Conservation (phyloP, 139 green algal species). For the Volvox africanus region DNA sequence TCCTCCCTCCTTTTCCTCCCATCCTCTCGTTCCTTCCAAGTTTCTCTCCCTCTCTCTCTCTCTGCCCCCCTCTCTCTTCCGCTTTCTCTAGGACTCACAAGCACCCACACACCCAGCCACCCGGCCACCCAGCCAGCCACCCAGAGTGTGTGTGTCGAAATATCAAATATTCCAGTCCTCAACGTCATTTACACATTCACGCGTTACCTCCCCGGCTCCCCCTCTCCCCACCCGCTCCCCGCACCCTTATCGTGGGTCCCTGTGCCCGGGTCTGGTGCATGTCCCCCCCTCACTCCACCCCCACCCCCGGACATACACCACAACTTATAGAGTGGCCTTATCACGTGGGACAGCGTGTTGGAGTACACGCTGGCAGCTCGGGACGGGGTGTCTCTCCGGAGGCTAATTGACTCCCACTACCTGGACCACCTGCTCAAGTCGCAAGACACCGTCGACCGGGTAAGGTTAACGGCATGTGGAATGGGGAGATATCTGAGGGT, state of each 20-base stretch:
- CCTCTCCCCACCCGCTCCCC: background rate
- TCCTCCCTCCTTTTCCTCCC: too few species aligned
- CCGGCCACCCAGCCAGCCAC: too few species aligned
- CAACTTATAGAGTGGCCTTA: background rate
- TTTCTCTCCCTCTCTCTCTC: background rate
- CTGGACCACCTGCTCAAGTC: constrained; percentile 26
- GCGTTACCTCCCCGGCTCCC: too few species aligned
- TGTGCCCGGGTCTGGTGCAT: background rate
- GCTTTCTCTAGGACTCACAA: background rate
- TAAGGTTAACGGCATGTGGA: background rate
- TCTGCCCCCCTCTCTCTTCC: background rate
- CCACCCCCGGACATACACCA: background rate
- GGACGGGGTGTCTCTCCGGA: background rate
- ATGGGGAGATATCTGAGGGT: background rate
- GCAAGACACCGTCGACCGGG: constrained; percentile 25
- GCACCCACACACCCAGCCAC: background rate
- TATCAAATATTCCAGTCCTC: background rate
- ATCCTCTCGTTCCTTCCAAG: too few species aligned
- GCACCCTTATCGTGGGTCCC: background rate
- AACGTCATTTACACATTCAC: background rate
- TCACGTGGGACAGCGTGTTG: background rate
- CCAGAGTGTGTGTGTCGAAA: too few species aligned
- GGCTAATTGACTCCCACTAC: constrained; percentile 2
- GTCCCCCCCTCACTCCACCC: background rate
- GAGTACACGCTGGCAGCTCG: background rate